These are phyloP conservation scores for Hansenula anomala DNA, from an alignment of 1,139 yeast species.

Conservation along the genomic window DNA sequence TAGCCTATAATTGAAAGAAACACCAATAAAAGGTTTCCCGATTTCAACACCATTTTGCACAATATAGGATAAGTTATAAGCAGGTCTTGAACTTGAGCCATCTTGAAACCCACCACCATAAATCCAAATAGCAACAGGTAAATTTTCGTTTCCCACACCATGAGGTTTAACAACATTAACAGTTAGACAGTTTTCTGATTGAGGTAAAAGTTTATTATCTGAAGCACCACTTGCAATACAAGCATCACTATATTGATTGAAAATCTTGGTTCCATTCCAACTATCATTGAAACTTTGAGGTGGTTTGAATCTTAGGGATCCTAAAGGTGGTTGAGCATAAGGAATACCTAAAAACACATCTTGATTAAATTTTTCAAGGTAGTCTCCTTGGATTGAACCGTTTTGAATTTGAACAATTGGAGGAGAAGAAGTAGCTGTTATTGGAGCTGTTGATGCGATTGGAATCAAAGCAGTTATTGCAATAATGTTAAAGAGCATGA, in stretches of 20 bases:
- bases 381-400: background rate
- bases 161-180: constrained; percentile 64
- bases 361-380: background rate
- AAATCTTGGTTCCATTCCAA: background rate
- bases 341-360: constrained; percentile 18
- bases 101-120: constrained; percentile 31
- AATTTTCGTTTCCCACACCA: constrained; percentile 45
- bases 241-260: constrained; percentile 4
- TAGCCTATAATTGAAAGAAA: constrained; percentile 31
- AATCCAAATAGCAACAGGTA: constrained; percentile 31
- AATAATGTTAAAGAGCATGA: too few relatives aligned
- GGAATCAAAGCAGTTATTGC: too few relatives aligned
- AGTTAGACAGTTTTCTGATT: constrained; percentile 26
- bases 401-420: background rate
- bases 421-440: too few relatives aligned
- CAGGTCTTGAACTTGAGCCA: constrained; percentile 27
- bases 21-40: constrained; percentile 28
- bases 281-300: constrained; percentile 8
- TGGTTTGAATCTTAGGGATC: constrained; percentile 11
- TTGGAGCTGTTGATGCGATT: too few relatives aligned
- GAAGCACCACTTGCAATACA: constrained; percentile 2
- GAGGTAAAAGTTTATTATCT: background rate
- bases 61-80: constrained; percentile 23
- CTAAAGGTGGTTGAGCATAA: constrained; percentile 18
- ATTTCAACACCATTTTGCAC: constrained; percentile 21